These are phyloP conservation scores for Penicillium argentinense DNA, from an alignment of 495 filamentous ascomycete species.

Conservation along the genomic window DNA sequence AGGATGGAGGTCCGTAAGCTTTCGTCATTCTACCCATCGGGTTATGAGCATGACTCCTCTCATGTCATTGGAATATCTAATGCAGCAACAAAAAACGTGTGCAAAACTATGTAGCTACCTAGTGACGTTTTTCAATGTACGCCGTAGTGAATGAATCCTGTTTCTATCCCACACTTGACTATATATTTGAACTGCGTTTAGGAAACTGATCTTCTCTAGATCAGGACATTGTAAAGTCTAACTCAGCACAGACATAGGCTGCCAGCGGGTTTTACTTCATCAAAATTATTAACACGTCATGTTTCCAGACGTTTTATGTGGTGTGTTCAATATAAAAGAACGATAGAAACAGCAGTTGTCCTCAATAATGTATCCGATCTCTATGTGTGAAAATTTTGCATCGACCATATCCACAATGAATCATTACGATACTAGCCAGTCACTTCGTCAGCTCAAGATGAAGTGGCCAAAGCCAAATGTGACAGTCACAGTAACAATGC, in stretches of 20 bases:
- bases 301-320: background rate
- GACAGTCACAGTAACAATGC: constrained; percentile 1
- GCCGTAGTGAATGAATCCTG: background rate
- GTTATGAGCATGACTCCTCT: background rate
- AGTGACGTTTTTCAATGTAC: background rate
- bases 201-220: background rate
- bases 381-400: background rate
- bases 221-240: background rate
- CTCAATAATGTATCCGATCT: background rate
- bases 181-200: background rate
- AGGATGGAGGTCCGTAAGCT: background rate
- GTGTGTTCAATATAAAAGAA: background rate
- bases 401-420: background rate
- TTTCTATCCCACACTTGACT: background rate
- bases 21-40: background rate
- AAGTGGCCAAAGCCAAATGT: constrained; percentile 3
- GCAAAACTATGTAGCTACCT: background rate
- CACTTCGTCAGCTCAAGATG: constrained; percentile 1
- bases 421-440: background rate
- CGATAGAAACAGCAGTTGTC: background rate
- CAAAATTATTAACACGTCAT: background rate
- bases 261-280: background rate
- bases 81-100: background rate
- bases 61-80: background rate
- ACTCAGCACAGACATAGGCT: background rate